These are phyloP conservation scores for Sanghuangporus weigelae DNA, from an alignment of 1,284 basidiomycete species.

Conservation along the genomic window DNA sequence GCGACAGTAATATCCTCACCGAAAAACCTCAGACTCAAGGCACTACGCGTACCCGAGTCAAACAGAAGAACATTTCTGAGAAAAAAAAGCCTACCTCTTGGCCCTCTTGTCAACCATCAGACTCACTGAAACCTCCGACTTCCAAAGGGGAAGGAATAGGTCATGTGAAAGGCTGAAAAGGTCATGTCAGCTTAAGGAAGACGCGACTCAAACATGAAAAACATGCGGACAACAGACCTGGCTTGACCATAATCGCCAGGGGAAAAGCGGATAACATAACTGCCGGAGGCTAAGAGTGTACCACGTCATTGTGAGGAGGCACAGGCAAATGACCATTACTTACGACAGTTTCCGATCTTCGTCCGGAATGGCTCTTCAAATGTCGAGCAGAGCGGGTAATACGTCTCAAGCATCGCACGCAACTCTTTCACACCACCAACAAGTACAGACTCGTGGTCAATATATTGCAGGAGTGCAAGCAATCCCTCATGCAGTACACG, in stretches of 20 bases:
- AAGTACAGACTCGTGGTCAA: conserved; percentile 62
- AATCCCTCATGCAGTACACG: conserved; percentile 84
- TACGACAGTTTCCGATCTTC: conserved; percentile 46
- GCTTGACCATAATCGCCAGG: conserved; percentile 48
- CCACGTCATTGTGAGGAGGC: conserved; percentile 1
- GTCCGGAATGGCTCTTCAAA: conserved; percentile 58
- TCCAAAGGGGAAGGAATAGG: conserved; percentile 85
- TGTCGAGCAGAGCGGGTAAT: conserved; percentile 70
- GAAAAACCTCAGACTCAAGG: conserved; percentile 76
- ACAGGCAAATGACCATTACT: conserved; percentile 21
- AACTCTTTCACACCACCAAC: conserved; percentile 56
- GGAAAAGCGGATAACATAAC: conserved; percentile 66
- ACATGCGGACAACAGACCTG: conserved; percentile 33
- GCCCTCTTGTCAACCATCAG: conserved; percentile 94
- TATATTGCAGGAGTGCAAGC: conserved; percentile 75
- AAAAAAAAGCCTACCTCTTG: conserved; percentile 59
- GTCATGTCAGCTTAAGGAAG: background rate
- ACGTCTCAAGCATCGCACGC: conserved; percentile 61
- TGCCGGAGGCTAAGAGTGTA: conserved; percentile 52
- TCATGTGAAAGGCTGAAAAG: conserved; percentile 61
- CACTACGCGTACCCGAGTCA: conserved; percentile 35
- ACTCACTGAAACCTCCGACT: conserved; percentile 77
- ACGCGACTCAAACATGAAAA: background rate
- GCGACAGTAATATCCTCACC: conserved; percentile 65
- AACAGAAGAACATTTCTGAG: background rate